Evolutionary conservation across 2,329 filamentous ascomycete species (phyloP), one percentile per base, ranked within the genome.

Genomic region (Xylariaceae sp.): DNA sequence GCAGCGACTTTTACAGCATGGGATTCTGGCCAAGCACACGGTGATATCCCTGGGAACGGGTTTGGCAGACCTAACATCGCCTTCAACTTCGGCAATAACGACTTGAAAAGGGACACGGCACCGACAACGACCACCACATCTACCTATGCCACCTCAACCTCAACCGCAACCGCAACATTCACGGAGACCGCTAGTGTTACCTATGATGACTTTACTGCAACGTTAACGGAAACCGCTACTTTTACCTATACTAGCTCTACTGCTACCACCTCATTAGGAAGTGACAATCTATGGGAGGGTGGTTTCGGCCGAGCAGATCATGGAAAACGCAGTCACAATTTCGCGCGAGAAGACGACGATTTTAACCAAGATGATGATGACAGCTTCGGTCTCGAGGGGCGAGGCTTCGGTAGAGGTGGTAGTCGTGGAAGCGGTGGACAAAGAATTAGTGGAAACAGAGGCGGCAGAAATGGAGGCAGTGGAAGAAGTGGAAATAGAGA

Each of bases 351-450:
- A 2, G 11, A 53, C 14, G 26, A 17, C 2, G 24, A 19, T 17
- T 19, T 37, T 6, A 3, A 23, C 1, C 17, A 33, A 7, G 14
- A 24, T n/a, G n/a, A n/a, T n/a, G n/a, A 40, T 34, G 50, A 40
- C 11, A 43, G 2, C n/a, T 3, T 36, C 14, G 11, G 12, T 21
- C 24, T 46, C 24, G 26, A 50, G 17, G 17, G 29, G 11, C 46
- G 56, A 55, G 45, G 56, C 6, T 58, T 46, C 11, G 56, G 45
- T 4, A 11, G 4, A 6, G 29, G 46, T 31, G 39, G n/a, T n/a
- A n/a, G n/a, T n/a, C n/a, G n/a, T n/a, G n/a, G n/a, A n/a, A n/a
- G n/a, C n/a, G n/a, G n/a, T n/a, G n/a, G n/a, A n/a, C n/a, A n/a
- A n/a, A n/a, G 51, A 12, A 41, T 41, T 36, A 44, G 57, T 41